Evolutionary conservation across 139 green algal species (phyloP), one percentile per base, ranked within the genome.

Genomic region (Pseudopediastrum boryanum): DNA sequence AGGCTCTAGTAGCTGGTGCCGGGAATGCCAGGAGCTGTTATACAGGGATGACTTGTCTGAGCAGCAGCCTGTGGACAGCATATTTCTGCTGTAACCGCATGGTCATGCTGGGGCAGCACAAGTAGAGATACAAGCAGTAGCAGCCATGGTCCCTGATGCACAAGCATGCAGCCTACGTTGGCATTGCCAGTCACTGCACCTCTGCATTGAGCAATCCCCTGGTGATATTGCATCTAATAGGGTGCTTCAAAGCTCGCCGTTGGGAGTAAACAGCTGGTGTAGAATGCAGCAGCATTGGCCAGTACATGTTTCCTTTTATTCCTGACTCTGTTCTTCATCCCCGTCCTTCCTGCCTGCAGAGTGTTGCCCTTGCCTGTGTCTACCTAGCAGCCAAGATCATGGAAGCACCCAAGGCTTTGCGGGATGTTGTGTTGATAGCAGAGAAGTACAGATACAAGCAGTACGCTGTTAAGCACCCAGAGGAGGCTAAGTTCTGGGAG

Each of bases 371-470:
- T 4, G 89, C 93, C 6, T 95, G 91, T 85, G 83, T 98, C 50
- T 96, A 95, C 84, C 86, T 98, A 46, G 95, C 84, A 0, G 86
- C 89, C 50, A 98, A 98, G 85, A 87, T 98, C 63, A 86, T 94
- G 77, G 94, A 98, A 80, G 86, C 43, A 13, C 94, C 93, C 2
- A 92, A 93, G 77, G 73, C 73, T 19, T 78, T 96, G 16, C 68
- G 56, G 0, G 88, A 94, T 35, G 86, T 98, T 9, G 80, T 90
- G 21, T 36, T 31, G 27, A 29, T 83, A 25, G 71, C 71, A 61
- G 74, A 71, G 33, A 36, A 16, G 8, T 52, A 65, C n/a, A 80
- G 62, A 35, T 71, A 35, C 33, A 25, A 13, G 39, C 62, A 44
- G 36, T 80, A 50, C 25, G 27, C 25, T 2, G 16, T 42, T 9